Percentiles rank a stretch among this genome's conserved stretches.
These are phyloP conservation scores for Dillenia turbinata DNA, from an alignment of 164 flowering plant species.

Conservation along the genomic window DNA sequence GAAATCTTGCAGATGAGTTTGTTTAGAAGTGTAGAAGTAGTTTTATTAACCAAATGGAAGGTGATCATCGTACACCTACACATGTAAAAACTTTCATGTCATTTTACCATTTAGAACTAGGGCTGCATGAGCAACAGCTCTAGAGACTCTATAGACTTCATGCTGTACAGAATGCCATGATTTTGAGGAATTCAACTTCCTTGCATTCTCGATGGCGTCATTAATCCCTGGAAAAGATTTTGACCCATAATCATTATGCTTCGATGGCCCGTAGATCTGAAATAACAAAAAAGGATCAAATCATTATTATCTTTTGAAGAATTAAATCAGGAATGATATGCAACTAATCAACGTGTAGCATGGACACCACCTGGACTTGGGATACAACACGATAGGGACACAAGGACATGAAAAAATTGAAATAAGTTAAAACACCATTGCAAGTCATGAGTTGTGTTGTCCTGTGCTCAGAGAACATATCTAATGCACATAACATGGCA, in stretches of 20 bases:
- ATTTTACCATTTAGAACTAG: conserved; percentile 49
- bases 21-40: too few species aligned
- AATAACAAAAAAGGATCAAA: not conserved
- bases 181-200: conserved; percentile 33
- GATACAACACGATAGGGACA: too few species aligned
- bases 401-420: too few species aligned
- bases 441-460: too few species aligned
- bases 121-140: conserved; percentile 60
- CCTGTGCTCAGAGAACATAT: too few species aligned
- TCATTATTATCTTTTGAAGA: not conserved
- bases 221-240: conserved; percentile 63
- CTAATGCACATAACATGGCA: too few species aligned
- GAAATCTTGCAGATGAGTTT: too few species aligned
- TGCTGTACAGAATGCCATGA: conserved; percentile 61
- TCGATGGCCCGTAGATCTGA: conserved; percentile 67
- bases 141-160: conserved; percentile 69
- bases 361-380: too few species aligned
- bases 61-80: not conserved
- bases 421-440: too few species aligned
- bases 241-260: conserved; percentile 60
- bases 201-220: conserved; percentile 55
- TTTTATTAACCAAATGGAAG: not conserved
- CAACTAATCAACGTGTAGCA: not conserved
- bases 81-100: conserved; percentile 25
- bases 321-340: too few species aligned